These are phyloP conservation scores for Carex sylvatica DNA, from an alignment of 202 grass and related monocot genomes.

Conservation along the genomic window DNA sequence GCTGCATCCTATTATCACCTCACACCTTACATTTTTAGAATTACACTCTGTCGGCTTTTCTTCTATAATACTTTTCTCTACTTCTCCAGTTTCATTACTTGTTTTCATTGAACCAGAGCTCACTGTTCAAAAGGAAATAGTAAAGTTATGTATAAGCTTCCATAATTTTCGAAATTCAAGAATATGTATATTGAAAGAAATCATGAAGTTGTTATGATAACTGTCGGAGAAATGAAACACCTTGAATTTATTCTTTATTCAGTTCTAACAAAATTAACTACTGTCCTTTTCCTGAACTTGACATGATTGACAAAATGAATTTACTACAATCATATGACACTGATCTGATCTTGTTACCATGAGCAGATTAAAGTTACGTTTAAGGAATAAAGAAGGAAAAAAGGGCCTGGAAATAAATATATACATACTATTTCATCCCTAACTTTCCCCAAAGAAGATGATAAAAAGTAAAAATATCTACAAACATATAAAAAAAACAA, in stretches of 20 bases:
- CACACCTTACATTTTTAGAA: neutral
- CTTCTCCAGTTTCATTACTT: neutral
- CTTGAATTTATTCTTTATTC: neutral
- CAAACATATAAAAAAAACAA: neutral
- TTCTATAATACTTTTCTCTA: neutral
- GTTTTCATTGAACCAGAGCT: neutral
- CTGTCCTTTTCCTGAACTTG: neutral
- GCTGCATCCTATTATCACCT: neutral
- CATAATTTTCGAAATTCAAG: neutral
- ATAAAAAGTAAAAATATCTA: neutral
- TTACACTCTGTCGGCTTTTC: neutral
- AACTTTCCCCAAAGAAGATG: neutral
- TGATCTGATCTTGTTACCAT: neutral
- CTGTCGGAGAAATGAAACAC: neutral
- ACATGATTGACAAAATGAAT: neutral
- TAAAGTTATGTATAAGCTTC: neutral
- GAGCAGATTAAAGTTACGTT: neutral
- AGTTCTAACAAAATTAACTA: neutral
- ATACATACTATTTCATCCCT: neutral
- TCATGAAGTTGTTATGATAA: neutral
- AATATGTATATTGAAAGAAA: neutral
- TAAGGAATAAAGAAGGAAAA: neutral
- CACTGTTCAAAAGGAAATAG: conserved; percentile 18
- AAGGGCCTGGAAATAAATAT: neutral
- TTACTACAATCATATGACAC: neutral